Conservation (phyloP, 495 filamentous ascomycete genomes). For the Patellaria atrata region DNA sequence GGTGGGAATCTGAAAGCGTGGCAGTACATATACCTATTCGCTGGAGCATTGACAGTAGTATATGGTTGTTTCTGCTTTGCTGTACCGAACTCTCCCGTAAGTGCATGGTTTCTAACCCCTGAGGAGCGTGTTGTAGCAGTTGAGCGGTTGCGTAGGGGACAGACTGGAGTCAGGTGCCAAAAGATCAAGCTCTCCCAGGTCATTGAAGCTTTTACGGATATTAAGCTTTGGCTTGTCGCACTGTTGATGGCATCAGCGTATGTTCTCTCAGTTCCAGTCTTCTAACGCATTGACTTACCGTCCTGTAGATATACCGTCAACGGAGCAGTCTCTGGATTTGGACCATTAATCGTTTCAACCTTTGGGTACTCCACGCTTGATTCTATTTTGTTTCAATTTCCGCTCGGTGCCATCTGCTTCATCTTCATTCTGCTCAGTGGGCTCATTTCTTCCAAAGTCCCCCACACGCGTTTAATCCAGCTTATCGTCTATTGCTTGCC, state of each 20-base stretch:
- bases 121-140: constrained; percentile 40
- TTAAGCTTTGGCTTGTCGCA: constrained; percentile 39
- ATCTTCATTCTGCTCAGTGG: constrained; percentile 51
- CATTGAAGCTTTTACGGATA: constrained; percentile 33
- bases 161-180: constrained; percentile 40
- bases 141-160: constrained; percentile 37
- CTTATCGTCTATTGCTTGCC: constrained; percentile 51
- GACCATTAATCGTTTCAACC: constrained; percentile 57
- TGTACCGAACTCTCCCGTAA: constrained; percentile 38
- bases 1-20: constrained; percentile 40
- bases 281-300: neutral
- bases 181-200: constrained; percentile 37
- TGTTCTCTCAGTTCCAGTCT: constrained; percentile 11
- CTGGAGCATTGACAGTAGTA: constrained; percentile 46
- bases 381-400: constrained; percentile 59
- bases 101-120: constrained; percentile 38
- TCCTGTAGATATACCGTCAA: constrained; percentile 48
- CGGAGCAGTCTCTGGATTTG: constrained; percentile 62
- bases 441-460: constrained; percentile 41
- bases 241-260: constrained; percentile 44
- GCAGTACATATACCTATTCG: constrained; percentile 58
- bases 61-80: constrained; percentile 49
- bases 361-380: constrained; percentile 54
- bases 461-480: constrained; percentile 51
- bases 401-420: constrained; percentile 48